Conservation (phyloP, 2,329 filamentous ascomycete species). For the Microcyclospora tardicrescens region DNA sequence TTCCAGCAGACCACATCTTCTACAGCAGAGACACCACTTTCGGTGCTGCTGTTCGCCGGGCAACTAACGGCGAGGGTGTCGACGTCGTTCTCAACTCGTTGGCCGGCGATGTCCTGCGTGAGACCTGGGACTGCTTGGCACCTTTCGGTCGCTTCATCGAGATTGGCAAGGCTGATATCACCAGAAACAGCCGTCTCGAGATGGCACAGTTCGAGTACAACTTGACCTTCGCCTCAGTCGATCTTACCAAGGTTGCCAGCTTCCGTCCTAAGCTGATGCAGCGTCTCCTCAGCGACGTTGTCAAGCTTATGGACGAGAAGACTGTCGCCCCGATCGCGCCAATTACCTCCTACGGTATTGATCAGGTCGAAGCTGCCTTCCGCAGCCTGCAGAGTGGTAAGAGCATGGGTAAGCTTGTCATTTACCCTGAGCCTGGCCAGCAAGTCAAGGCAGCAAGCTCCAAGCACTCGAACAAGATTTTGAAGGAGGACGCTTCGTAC, state of each 20-base stretch:
- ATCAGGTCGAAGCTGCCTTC: slow-evolving; percentile 10
- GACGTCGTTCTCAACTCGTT: slow-evolving; percentile 25
- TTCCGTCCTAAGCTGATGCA: slow-evolving; percentile 8
- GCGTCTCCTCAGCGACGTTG: slow-evolving; percentile 8
- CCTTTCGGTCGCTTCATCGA: slow-evolving; percentile 21
- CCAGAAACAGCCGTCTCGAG: slow-evolving; percentile 7
- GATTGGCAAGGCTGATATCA: slow-evolving; percentile 12
- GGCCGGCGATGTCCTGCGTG: slow-evolving; percentile 15
- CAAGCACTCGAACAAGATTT: background rate
- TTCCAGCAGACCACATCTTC: slow-evolving; percentile 24
- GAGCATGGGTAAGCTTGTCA: background rate
- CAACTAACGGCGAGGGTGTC: slow-evolving; percentile 21
- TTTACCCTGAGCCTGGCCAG: background rate
- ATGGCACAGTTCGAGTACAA: slow-evolving; percentile 8
- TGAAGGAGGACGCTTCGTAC: background rate
- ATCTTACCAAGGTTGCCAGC: slow-evolving; percentile 5
- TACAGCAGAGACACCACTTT: slow-evolving; percentile 19
- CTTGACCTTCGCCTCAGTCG: background rate
- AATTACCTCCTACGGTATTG: slow-evolving; percentile 4
- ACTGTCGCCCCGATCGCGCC: slow-evolving; percentile 7
- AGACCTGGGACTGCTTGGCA: slow-evolving; percentile 18
- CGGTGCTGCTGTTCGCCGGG: slow-evolving; percentile 11
- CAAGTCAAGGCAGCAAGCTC: background rate
- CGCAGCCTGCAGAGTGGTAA: slow-evolving; percentile 5
- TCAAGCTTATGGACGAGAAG: slow-evolving; percentile 5